A percentile compares a stretch with the other conserved stretches of the same genome.
Evolutionary conservation across 352 stramenopile species (phyloP).

Genomic region (Phytophthora tubulina): DNA sequence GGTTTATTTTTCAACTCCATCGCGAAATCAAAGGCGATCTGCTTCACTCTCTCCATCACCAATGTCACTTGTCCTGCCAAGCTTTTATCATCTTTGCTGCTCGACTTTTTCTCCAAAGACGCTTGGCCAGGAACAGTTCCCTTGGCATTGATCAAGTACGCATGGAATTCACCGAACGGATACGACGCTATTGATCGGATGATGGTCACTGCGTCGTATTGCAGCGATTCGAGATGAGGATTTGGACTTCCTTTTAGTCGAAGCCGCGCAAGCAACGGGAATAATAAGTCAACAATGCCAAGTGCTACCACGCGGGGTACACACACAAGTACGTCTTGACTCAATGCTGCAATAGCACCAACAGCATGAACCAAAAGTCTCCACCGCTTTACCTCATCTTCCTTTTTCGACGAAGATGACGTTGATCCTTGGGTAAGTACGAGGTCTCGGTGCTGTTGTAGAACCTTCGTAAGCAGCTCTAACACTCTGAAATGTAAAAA

Average conservation of each 20-base stretch:
- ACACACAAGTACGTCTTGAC: slow-evolving; percentile 70
- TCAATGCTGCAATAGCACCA: slow-evolving; percentile 63
- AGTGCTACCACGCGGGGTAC: slow-evolving; percentile 61
- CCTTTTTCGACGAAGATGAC: slow-evolving; percentile 28
- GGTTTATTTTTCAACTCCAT: slow-evolving; percentile 59
- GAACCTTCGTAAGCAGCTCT: slow-evolving; percentile 52
- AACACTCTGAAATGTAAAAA: slow-evolving; percentile 76
- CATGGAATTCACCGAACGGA: slow-evolving; percentile 69
- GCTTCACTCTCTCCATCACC: slow-evolving; percentile 66
- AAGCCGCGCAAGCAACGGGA: slow-evolving; percentile 40
- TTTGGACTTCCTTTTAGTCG: slow-evolving; percentile 17
- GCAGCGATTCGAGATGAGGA: slow-evolving; percentile 44
- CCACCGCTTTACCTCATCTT: slow-evolving; percentile 41
- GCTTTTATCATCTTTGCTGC: slow-evolving; percentile 6
- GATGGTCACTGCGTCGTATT: slow-evolving; percentile 62
- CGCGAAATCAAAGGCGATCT: slow-evolving; percentile 67
- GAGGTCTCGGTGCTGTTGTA: slow-evolving; percentile 30
- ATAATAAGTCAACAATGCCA: slow-evolving; percentile 51
- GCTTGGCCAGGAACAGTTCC: neutral
- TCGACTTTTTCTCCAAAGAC: slow-evolving; percentile 6
- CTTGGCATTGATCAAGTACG: slow-evolving; percentile 41
- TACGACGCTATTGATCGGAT: slow-evolving; percentile 67
- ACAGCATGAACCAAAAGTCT: slow-evolving; percentile 59
- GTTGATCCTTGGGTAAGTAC: slow-evolving; percentile 3
- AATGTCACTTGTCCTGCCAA: neutral